A percentile compares a stretch with the other conserved stretches of the same genome.
Evolutionary conservation across 495 filamentous ascomycete genomes (phyloP).

Genomic region (Penicillium fimorum): DNA sequence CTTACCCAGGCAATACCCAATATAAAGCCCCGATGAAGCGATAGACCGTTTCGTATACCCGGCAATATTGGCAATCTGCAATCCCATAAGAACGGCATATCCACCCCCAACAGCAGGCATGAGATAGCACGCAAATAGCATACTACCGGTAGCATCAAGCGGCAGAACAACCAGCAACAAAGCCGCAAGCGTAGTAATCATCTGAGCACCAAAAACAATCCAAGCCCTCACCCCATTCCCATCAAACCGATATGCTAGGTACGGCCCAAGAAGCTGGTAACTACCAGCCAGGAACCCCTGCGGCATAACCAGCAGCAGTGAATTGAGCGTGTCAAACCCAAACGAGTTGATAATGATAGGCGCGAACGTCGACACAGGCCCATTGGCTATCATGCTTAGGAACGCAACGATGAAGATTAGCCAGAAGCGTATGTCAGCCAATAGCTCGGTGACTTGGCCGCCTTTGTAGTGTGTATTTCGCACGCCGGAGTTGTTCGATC

Average conservation of each 20-base stretch:
- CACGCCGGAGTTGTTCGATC: neutral
- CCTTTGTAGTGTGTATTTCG: neutral
- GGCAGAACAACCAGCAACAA: no score
- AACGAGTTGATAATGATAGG: constrained; percentile 46
- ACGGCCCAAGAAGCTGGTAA: constrained; percentile 34
- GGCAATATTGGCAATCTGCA: no score
- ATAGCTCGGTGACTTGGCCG: neutral
- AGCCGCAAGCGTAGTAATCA: constrained; percentile 36
- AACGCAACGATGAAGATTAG: neutral
- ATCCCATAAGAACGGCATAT: no score
- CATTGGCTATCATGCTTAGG: neutral
- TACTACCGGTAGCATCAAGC: no score
- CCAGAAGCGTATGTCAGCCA: neutral
- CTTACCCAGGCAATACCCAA: no score
- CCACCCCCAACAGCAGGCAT: no score
- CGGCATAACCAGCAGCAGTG: constrained; percentile 43
- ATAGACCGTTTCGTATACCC: no score
- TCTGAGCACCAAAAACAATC: constrained; percentile 10
- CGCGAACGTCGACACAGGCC: constrained; percentile 27
- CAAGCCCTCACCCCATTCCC: constrained; percentile 3
- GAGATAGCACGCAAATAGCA: no score
- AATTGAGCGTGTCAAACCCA: constrained; percentile 45
- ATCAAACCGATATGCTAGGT: constrained; percentile 24
- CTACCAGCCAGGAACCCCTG: constrained; percentile 38
- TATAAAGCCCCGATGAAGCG: no score